phyloP scores from a whole-genome alignment of 495 filamentous ascomycete species.

The Opeltia flavorubescens region DNA sequence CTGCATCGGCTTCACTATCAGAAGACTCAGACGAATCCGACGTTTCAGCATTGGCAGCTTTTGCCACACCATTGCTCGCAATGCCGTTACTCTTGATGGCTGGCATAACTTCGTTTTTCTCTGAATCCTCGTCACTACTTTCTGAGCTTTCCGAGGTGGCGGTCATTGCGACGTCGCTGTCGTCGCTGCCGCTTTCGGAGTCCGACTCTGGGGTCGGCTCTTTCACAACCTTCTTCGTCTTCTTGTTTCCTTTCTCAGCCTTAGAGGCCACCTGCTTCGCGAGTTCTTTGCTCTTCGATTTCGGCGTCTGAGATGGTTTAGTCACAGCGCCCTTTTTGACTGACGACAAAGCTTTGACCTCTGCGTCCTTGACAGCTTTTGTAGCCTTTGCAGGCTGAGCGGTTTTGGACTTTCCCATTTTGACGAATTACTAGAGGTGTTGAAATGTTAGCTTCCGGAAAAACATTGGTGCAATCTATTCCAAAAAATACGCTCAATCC shows the following conservation, averaged over 20 bases:
- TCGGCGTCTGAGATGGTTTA: slow-evolving; percentile 33
- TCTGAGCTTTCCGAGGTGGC: slow-evolving; percentile 24
- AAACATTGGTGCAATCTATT: no score
- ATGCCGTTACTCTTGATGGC: slow-evolving; percentile 10
- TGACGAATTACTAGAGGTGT: slow-evolving; percentile 10
- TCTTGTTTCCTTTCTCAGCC: slow-evolving; percentile 24
- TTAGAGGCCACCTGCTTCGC: slow-evolving; percentile 31
- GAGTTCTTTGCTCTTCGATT: slow-evolving; percentile 37
- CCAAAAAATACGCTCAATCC: no score
- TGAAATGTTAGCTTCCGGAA: background rate
- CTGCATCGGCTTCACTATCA: slow-evolving; percentile 21
- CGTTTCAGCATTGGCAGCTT: slow-evolving; percentile 11
- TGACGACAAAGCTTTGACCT: slow-evolving; percentile 35
- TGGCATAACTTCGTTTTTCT: slow-evolving; percentile 12
- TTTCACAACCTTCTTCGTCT: slow-evolving; percentile 26
- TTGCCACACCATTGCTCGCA: slow-evolving; percentile 11
- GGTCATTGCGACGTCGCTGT: slow-evolving; percentile 30
- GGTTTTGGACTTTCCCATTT: slow-evolving; percentile 41
- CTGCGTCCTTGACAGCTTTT: slow-evolving; percentile 28
- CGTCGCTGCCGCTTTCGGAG: slow-evolving; percentile 29
- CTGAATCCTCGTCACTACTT: slow-evolving; percentile 24
- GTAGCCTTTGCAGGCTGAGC: slow-evolving; percentile 24
- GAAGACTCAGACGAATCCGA: slow-evolving; percentile 24
- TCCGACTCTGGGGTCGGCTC: slow-evolving; percentile 30
- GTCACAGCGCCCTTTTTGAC: slow-evolving; percentile 38